These are phyloP conservation scores for Amanita thiersii DNA, from an alignment of 768 basidiomycete genomes.

Conservation along the genomic window DNA sequence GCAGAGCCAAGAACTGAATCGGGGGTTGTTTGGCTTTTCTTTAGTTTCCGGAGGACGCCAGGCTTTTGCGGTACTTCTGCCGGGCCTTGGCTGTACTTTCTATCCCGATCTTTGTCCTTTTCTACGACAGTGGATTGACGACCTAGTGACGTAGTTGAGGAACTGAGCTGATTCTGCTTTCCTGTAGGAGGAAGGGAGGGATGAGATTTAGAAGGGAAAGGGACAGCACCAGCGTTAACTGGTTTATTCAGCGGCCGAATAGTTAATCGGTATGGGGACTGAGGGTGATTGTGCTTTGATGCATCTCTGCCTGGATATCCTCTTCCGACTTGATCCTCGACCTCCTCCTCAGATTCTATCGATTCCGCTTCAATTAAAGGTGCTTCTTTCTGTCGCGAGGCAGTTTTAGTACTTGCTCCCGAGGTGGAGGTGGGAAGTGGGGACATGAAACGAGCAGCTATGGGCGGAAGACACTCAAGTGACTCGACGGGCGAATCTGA, in stretches of 20 bases:
- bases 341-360: constrained; percentile 57
- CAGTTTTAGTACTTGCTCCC: constrained; percentile 19
- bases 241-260: constrained; percentile 31
- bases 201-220: constrained; percentile 76
- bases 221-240: constrained; percentile 30
- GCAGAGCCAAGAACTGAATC: constrained; percentile 41
- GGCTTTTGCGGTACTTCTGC: constrained; percentile 21
- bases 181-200: constrained; percentile 66
- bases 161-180: constrained; percentile 40
- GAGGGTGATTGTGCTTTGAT: constrained; percentile 60
- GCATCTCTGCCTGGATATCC: constrained; percentile 24
- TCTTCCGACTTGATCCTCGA: constrained; percentile 44
- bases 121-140: constrained; percentile 52
- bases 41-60: constrained; percentile 62
- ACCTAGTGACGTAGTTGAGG: constrained; percentile 71
- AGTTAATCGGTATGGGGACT: constrained; percentile 64
- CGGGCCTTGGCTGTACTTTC: constrained; percentile 44
- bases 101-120: constrained; percentile 39
- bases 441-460: constrained; percentile 88
- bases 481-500: constrained; percentile 66
- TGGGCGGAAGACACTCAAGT: constrained; percentile 70
- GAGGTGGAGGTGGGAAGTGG: constrained; percentile 43
- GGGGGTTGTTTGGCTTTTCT: constrained; percentile 50
- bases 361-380: constrained; percentile 66
- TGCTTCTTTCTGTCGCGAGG: constrained; percentile 42